Evolutionary conservation across 768 basidiomycete species (phyloP).

Genomic region (Rhodotorula kratochvilovae): DNA sequence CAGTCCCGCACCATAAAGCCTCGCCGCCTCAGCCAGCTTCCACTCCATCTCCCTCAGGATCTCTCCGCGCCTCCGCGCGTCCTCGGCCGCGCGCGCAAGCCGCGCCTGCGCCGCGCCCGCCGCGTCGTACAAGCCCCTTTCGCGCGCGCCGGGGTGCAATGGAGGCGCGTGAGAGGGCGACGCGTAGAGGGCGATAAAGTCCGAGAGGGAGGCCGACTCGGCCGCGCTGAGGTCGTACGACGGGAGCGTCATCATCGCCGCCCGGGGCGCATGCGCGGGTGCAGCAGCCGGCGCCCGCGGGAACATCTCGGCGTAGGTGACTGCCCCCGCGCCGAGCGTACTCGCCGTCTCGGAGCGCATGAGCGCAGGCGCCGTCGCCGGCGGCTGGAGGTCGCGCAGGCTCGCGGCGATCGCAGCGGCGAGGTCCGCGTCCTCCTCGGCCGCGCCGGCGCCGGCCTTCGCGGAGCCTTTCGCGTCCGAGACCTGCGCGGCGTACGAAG

Average conservation of each 20-base stretch:
- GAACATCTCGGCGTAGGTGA: slow-evolving; percentile 56
- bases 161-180: slow-evolving; percentile 64
- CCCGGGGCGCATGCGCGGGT: slow-evolving; percentile 44
- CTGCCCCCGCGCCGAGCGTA: slow-evolving; percentile 56
- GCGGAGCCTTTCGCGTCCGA: slow-evolving; percentile 13
- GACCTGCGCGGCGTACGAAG: slow-evolving; percentile 50
- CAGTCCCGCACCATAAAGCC: slow-evolving; percentile 74
- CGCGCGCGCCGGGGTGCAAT: slow-evolving; percentile 70
- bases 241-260: slow-evolving; percentile 46
- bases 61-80: slow-evolving; percentile 77
- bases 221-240: slow-evolving; percentile 71
- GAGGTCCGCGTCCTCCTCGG: slow-evolving; percentile 85
- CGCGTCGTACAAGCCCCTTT: slow-evolving; percentile 77
- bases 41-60: slow-evolving; percentile 89
- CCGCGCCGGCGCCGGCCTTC: slow-evolving; percentile 45
- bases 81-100: slow-evolving; percentile 74
- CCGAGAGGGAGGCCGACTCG: slow-evolving; percentile 70
- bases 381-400: slow-evolving; percentile 61
- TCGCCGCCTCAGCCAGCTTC: slow-evolving; percentile 85
- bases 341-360: slow-evolving; percentile 11
- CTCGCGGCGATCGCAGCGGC: slow-evolving; percentile 92
- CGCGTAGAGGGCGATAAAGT: slow-evolving; percentile 63
- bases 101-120: slow-evolving; percentile 70
- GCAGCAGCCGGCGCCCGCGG: slow-evolving; percentile 47
- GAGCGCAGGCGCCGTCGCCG: slow-evolving; percentile 35